Conservation (phyloP, 192 early-diverging fungal genomes). For the Ambispora gerdemannii region DNA sequence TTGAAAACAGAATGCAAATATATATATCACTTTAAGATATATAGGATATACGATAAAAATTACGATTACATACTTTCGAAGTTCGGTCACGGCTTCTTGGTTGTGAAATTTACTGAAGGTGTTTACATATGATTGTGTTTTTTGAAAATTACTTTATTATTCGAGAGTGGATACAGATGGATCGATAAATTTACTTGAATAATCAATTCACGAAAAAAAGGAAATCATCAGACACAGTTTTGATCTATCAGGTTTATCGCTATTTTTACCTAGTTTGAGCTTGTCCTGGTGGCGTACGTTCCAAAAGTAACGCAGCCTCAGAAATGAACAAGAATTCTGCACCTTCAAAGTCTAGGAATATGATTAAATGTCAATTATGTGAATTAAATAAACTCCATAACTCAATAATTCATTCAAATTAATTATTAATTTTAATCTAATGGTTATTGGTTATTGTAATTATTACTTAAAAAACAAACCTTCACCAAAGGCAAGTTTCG, state of each 20-base stretch:
- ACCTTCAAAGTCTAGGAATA: constrained; percentile 15
- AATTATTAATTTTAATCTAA: too few species aligned
- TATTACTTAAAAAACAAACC: constrained; percentile 10
- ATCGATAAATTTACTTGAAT: too few species aligned
- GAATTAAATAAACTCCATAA: too few species aligned
- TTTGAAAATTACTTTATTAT: constrained; percentile 21
- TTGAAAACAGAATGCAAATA: not conserved
- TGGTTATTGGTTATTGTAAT: too few species aligned
- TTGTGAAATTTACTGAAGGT: constrained; percentile 26
- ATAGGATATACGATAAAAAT: not conserved
- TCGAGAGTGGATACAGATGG: not conserved
- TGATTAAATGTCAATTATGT: too few species aligned
- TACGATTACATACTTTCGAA: constrained; percentile 21
- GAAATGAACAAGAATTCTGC: constrained; percentile 27
- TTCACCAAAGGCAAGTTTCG: constrained; percentile 26
- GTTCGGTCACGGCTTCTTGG: constrained; percentile 23
- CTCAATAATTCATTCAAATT: too few species aligned
- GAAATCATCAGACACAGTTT: too few species aligned
- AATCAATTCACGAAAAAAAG: too few species aligned
- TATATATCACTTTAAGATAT: not conserved
- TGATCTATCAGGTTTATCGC: too few species aligned
- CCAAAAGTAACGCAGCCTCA: constrained; percentile 8
- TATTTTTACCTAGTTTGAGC: constrained; percentile 9
- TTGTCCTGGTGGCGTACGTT: constrained; percentile 1
- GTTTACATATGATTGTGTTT: constrained; percentile 17